Percentiles rank a stretch among this genome's conserved stretches.
phyloP scores from a whole-genome alignment of 2,329 filamentous ascomycete species.

The Colletotrichum costaricense region DNA sequence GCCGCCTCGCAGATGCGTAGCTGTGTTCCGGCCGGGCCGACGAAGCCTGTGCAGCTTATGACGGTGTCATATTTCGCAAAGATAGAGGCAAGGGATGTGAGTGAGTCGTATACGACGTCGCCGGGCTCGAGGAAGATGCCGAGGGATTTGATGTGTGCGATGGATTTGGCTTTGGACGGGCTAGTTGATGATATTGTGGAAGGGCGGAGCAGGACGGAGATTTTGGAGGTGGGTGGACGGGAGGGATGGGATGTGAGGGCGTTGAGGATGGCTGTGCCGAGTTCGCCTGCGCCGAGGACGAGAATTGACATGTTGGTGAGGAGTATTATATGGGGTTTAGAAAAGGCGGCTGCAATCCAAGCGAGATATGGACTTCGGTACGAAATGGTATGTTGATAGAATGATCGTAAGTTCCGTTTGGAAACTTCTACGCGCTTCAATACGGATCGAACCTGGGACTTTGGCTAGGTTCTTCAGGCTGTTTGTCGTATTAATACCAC shows the following conservation, averaged over 20 bases:
- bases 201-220: slow-evolving; percentile 66
- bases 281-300: slow-evolving; percentile 74
- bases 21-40: slow-evolving; percentile 64
- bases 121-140: slow-evolving; percentile 55
- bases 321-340: not conserved
- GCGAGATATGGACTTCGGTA: too few species aligned
- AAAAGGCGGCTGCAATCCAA: too few species aligned
- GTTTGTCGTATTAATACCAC: too few species aligned
- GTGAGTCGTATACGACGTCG: slow-evolving; percentile 54
- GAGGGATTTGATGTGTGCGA: slow-evolving; percentile 48
- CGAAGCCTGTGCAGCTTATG: slow-evolving; percentile 72
- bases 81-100: slow-evolving; percentile 50
- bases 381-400: too few species aligned
- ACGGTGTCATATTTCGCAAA: slow-evolving; percentile 64
- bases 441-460: too few species aligned
- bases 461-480: too few species aligned
- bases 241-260: slow-evolving; percentile 60
- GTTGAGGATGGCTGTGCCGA: slow-evolving; percentile 67
- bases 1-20: slow-evolving; percentile 67
- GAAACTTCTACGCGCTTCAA: too few species aligned
- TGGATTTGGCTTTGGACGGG: slow-evolving; percentile 47
- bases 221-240: slow-evolving; percentile 43
- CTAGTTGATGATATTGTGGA: slow-evolving; percentile 54
- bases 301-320: slow-evolving; percentile 54
- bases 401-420: too few species aligned